A percentile compares a stretch with the other conserved stretches of the same genome.
These are phyloP conservation scores for Vitis hybrid DNA, from an alignment of 177 flowering plant genomes.

Conservation along the genomic window DNA sequence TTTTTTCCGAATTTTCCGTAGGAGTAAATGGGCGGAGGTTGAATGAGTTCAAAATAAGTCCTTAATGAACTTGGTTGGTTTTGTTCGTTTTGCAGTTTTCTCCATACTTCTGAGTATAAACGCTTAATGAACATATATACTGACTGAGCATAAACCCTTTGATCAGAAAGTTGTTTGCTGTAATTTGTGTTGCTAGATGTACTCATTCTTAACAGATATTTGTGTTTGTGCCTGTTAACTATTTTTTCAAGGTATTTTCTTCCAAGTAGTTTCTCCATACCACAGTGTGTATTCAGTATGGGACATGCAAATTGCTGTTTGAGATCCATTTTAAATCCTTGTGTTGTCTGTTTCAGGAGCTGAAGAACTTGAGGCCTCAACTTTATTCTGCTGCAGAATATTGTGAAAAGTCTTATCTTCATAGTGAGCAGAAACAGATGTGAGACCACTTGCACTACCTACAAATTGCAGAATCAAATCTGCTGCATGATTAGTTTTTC, in stretches of 20 bases:
- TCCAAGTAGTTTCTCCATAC: not conserved
- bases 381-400: constrained; percentile 99
- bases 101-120: no score
- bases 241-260: not conserved
- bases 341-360: constrained; percentile 53
- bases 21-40: no score
- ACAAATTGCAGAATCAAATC: not conserved
- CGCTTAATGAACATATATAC: no score
- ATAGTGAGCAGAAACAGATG: constrained; percentile 94
- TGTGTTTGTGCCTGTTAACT: not conserved
- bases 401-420: constrained; percentile 91
- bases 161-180: not conserved
- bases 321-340: not conserved
- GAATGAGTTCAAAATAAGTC: no score
- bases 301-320: not conserved
- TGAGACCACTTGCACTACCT: constrained; percentile 36
- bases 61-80: no score
- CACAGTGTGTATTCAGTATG: not conserved
- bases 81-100: no score
- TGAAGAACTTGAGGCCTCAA: constrained; percentile 91
- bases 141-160: no score
- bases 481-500: not conserved
- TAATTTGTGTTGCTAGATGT: not conserved
- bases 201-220: not conserved
- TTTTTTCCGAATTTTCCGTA: no score